Evolutionary conservation across 164 flowering plant genomes (phyloP), one percentile per base, ranked within the genome.

Genomic region (Umbilicus rupestris): DNA sequence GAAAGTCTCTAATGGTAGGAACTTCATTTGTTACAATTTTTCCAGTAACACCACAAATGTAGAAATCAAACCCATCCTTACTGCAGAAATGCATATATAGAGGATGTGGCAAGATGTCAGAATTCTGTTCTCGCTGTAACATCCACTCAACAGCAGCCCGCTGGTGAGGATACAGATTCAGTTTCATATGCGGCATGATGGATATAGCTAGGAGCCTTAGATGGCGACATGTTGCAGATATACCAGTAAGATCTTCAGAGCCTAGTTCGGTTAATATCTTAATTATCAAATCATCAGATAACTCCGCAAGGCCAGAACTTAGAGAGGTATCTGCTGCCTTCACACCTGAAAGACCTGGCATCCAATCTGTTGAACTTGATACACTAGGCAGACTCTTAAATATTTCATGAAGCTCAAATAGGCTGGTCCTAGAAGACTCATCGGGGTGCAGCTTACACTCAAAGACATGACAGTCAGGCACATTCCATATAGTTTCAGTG

Each of bases 91-190:
- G 71, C 80, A 74, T 68, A 73, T 77, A 94, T 59, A 94, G 64
- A 66, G 98, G 98, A 75, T 94, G 96, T 45, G 79, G 81, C 64
- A 89, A 66, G 57, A 78, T 74, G 72, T 78, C 83, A 57, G 81
- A 73, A 60, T 78, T 77, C 66, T 74, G 77, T 73, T 91, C 97
- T 49, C 98, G 89, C 19, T 79, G 78, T 65, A 94, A 71, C 98
- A 94, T 91, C 98, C 98, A 94, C 73, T 89, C 88, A 73, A 91
- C 87, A 37, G 98, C 98, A 50, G 85, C 87, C 72, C 84, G 87
- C 76, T 94, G 98, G 78, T 91, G 98, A 72, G 97, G 95, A 70
- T 81, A 94, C 37, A 94, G 84, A 68, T 84, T 94, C 30, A 94
- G 93, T 65, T 91, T 87, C 87, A 87, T 83, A 70, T 89, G 89